Base-by-base conservation (phyloP, 2,329 filamentous ascomycete genomes). In the Bimuria novae-zelandiae region DNA sequence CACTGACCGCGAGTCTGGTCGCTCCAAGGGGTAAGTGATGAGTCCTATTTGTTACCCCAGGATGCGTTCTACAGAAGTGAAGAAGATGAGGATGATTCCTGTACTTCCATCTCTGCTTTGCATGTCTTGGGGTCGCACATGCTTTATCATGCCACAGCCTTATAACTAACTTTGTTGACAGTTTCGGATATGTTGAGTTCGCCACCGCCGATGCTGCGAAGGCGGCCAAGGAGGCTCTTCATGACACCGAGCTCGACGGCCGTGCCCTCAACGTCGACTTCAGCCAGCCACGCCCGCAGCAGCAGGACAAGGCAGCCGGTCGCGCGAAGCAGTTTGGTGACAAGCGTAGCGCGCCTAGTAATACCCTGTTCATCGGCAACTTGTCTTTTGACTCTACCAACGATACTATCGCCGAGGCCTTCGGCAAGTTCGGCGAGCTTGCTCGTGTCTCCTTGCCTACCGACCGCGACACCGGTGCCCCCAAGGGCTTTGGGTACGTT, bases 401-500 rank as follows among this genome's bases (percentile, higher is more conserved):
- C 79, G 88, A 92, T 51, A 77, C 80, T 60, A 82, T 97, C 63
- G 82, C 81, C 57, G 84, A 88, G 64, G 86, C 89, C 73, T 96
- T 96, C 80, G 79, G 80, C 66, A 83, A 88, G 63, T 82, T 87
- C 65, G 85, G 85, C 61, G 82, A 80, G 71, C 85, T 94, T 72
- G 84, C 88, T 69, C 89, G 89, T 71, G 85, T 96, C 67, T 89
- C 92, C 70, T 87, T 97, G 57, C 92, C 92, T 46, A 96, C 92
- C 54, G 90, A 97, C 74, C 85, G 86, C 74, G 91, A 96, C 56
- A 86, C 86, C 57, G 92, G 91, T 61, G 84, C 86, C 65, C 87
- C 88, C 72, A 96, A 96, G 87, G 92, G 92, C 52, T 96, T 95
- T 76, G 92, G 90, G 50, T 97, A 97, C 73, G 88, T 96, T 59